Evolutionary conservation across 75 land plant genomes (phyloP).

Genomic region (Pinus albicaulis): DNA sequence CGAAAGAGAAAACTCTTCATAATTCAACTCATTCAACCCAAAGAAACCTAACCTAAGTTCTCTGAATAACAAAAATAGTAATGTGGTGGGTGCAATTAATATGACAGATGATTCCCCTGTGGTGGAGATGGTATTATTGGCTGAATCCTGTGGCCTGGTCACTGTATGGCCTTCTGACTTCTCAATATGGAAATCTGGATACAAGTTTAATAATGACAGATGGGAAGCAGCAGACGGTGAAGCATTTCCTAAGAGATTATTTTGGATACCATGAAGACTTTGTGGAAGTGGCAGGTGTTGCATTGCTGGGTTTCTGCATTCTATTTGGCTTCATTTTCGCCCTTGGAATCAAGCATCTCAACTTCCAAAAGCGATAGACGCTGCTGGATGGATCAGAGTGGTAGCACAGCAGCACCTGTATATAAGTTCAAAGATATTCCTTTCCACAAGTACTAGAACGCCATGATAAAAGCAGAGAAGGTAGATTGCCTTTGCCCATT

Average conservation of each 20-base stretch:
- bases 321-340: background rate
- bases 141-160: constrained; percentile 23
- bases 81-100: background rate
- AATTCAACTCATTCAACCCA: too few relatives aligned
- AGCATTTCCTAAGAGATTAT: background rate
- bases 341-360: constrained; percentile 1
- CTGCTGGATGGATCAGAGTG: background rate
- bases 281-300: background rate
- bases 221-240: background rate
- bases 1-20: too few relatives aligned
- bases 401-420: too few relatives aligned
- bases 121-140: constrained; percentile 38
- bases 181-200: constrained; percentile 20
- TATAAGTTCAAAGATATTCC: too few relatives aligned
- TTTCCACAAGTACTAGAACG: too few relatives aligned
- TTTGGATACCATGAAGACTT: constrained; percentile 2
- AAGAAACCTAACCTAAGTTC: too few relatives aligned
- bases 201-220: constrained; percentile 1
- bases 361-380: background rate
- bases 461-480: too few relatives aligned
- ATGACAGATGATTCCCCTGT: constrained; percentile 24
- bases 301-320: background rate
- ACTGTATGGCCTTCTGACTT: constrained; percentile 22
- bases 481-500: too few relatives aligned
- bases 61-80: too few relatives aligned